These are phyloP conservation scores for Alisma plantagoaquatica DNA, from an alignment of 106 monocot species.

Conservation along the genomic window DNA sequence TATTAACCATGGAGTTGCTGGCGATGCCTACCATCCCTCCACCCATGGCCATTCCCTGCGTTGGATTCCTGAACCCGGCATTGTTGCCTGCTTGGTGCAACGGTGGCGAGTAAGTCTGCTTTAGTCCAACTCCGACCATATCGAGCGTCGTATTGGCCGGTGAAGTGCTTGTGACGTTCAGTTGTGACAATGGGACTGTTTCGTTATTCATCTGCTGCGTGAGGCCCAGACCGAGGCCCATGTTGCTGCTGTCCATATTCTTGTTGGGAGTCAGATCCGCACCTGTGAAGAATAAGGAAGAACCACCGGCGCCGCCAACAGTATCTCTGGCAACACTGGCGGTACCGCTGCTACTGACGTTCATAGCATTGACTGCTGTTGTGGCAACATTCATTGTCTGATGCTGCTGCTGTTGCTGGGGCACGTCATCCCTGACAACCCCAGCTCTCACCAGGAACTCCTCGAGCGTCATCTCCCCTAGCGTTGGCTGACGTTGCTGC, in stretches of 20 bases:
- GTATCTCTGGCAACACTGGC: too few species aligned
- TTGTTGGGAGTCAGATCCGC: constrained; percentile 3
- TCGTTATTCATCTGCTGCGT: neutral
- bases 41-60: too few species aligned
- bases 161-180: constrained; percentile 1
- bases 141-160: constrained; percentile 2
- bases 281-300: neutral
- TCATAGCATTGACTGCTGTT: neutral
- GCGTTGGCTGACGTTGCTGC: constrained; percentile 13
- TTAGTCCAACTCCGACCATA: neutral
- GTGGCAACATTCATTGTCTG: too few species aligned
- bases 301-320: neutral
- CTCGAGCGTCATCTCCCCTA: constrained; percentile 23
- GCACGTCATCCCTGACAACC: constrained; percentile 4
- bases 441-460: constrained; percentile 24
- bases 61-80: constrained; percentile 24
- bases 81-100: constrained; percentile 3
- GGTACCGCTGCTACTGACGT: neutral
- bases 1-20: too few species aligned
- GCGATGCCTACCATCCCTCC: too few species aligned
- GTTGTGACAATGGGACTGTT: neutral
- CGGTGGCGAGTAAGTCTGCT: neutral
- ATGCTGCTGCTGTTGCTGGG: too few species aligned
- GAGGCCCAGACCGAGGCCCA: constrained; percentile 5
- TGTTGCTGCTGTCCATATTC: too few species aligned